phyloP scores from a whole-genome alignment of 371 early-diverging fungal genomes.

The Mortierella sp. region DNA sequence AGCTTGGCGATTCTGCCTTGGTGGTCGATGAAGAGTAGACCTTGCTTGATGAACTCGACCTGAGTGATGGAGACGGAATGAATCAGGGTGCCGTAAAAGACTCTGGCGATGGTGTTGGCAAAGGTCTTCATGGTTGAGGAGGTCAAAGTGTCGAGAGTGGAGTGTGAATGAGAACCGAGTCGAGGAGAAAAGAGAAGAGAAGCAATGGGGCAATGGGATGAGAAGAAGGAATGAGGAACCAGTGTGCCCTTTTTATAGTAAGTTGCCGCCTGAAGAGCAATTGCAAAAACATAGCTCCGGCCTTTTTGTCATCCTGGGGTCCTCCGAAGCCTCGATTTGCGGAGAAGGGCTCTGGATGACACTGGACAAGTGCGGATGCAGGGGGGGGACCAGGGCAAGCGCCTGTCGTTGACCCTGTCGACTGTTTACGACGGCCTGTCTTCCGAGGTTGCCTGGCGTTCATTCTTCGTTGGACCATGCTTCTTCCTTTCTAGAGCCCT shows the following conservation, averaged over 20 bases:
- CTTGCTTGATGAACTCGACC: slow-evolving; percentile 65
- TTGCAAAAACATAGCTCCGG: too few species aligned
- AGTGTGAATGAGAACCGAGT: slow-evolving; percentile 1
- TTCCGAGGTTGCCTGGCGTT: too few species aligned
- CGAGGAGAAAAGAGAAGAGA: slow-evolving; percentile 5
- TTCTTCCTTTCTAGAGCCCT: too few species aligned
- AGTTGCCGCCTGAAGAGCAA: too few species aligned
- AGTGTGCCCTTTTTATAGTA: slow-evolving; percentile 27
- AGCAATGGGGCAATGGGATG: slow-evolving; percentile 36
- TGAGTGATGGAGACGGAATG: slow-evolving; percentile 71
- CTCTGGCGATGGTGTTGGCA: slow-evolving; percentile 40
- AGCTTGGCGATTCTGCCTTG: slow-evolving; percentile 65
- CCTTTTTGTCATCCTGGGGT: too few species aligned
- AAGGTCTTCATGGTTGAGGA: slow-evolving; percentile 14
- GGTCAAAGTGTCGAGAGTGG: neutral
- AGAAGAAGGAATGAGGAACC: slow-evolving; percentile 1
- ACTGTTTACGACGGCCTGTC: too few species aligned
- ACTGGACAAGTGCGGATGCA: too few species aligned
- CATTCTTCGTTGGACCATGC: too few species aligned
- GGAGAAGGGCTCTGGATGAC: too few species aligned
- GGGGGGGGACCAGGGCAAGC: too few species aligned
- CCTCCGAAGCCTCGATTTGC: too few species aligned
- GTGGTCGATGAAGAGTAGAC: slow-evolving; percentile 65
- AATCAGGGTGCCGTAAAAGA: slow-evolving; percentile 76
- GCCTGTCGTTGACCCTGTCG: too few species aligned